A percentile compares a stretch with the other conserved stretches of the same genome.
Conservation (phyloP, 352 stramenopile genomes). For the Thraustochytrium striatum region DNA sequence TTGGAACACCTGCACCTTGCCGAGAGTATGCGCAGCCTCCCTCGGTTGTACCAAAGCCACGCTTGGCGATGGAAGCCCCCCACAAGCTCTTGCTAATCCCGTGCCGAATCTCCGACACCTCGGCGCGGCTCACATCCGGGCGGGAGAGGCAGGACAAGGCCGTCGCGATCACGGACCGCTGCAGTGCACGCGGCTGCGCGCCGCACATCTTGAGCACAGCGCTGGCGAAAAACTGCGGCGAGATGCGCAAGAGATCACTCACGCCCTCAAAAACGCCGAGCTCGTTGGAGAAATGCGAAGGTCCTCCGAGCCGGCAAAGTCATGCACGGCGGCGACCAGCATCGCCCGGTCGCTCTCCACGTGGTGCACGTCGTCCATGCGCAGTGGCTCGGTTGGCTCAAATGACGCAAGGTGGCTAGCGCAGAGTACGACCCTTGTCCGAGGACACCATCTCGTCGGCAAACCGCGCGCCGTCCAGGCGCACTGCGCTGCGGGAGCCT, state of each 20-base stretch:
- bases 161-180: slow-evolving; percentile 31
- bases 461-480: no score
- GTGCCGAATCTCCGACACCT: slow-evolving; percentile 22
- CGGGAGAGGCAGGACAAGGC: slow-evolving; percentile 31
- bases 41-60: no score
- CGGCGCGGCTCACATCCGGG: neutral
- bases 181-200: neutral
- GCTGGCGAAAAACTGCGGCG: slow-evolving; percentile 37
- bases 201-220: slow-evolving; percentile 29
- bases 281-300: neutral
- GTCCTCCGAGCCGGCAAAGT: no score
- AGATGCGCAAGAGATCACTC: slow-evolving; percentile 18
- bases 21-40: no score
- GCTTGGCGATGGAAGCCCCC: neutral
- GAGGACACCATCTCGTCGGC: slow-evolving; percentile 4
- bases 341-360: no score
- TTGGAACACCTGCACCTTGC: no score
- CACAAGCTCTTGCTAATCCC: slow-evolving; percentile 15
- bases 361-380: no score
- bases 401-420: neutral
- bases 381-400: no score
- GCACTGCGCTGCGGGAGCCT: neutral
- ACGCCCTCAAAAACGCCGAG: neutral
- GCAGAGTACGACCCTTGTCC: slow-evolving; percentile 9
- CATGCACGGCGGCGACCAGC: no score